These are phyloP conservation scores for Trematosphaeria pertusa DNA, from an alignment of 2,329 filamentous ascomycete species.

Conservation along the genomic window DNA sequence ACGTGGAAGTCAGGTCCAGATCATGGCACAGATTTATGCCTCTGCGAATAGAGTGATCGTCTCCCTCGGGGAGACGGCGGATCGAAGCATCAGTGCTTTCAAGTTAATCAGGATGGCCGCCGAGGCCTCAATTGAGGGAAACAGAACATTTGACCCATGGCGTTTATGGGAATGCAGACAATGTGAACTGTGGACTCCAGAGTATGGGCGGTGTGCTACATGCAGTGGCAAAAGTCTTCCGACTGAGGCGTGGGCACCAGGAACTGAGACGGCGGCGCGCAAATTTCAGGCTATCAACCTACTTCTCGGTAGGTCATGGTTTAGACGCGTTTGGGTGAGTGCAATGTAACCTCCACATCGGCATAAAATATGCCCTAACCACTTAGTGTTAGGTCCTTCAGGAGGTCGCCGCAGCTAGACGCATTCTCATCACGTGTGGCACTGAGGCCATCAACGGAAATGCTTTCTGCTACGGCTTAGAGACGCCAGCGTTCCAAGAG, in stretches of 20 bases:
- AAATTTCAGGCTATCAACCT: too few species aligned
- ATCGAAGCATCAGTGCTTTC: constrained; percentile 1
- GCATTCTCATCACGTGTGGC: constrained; percentile 17
- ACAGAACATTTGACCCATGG: background rate
- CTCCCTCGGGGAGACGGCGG: constrained; percentile 8
- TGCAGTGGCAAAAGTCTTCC: too few species aligned
- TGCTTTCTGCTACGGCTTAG: constrained; percentile 14
- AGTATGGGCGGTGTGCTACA: too few species aligned
- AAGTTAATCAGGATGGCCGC: background rate
- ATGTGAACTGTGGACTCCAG: background rate
- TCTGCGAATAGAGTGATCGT: constrained; percentile 5
- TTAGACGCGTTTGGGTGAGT: too few species aligned
- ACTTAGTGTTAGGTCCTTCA: constrained; percentile 22
- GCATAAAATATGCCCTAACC: too few species aligned
- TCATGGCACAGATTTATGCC: constrained; percentile 10
- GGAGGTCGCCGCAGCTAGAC: constrained; percentile 22
- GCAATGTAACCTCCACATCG: too few species aligned
- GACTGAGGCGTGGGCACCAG: too few species aligned
- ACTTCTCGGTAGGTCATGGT: too few species aligned
- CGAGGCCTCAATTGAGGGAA: background rate
- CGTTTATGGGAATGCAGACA: background rate
- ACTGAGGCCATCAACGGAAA: constrained; percentile 16
- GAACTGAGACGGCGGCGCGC: too few species aligned
- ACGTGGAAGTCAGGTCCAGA: constrained; percentile 2
- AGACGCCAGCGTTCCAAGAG: background rate